Evolutionary conservation across 495 filamentous ascomycete species (phyloP), one percentile per base, ranked within the genome.

Genomic region (Penicillium samsonianum): DNA sequence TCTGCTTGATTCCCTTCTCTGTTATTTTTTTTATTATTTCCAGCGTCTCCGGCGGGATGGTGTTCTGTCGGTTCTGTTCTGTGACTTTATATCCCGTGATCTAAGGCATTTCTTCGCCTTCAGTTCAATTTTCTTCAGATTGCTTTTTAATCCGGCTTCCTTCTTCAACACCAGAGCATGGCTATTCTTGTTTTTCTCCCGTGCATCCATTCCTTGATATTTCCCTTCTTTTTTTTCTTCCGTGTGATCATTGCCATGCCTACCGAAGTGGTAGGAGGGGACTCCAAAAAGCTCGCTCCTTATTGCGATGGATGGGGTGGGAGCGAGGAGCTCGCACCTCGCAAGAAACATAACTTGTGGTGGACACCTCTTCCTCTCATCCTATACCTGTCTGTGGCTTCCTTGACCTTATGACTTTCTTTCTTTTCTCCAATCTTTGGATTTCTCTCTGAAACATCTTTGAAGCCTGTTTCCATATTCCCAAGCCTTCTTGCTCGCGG

Each of bases 1-100:
- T 47, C 41, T 64, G 50, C 52, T 60, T 58, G 42, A 28, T 65
- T 63, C 60, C 50, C 26, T 62, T 66, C 52, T 54, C 50, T 61
- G 51, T 65, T 42, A 47, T 59, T 57, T 54, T 47, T 59, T 55
- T 59, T 57, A 54, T 48, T 59, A 53, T 59, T 63, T 52, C 40
- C 57, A 57, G 50, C 52, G 58, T 76, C 73, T 61, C 75, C 71
- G 61, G 73, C 71, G 50, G 74, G 64, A 66, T 76, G 71, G 57
- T 81, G 73, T 56, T 73, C 69, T 42, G 58, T 64, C 38, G 59
- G 66, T 61, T 52, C 64, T 59, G 33, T 52, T 41, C 52, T 47
- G 52, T 46, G 30, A 28, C n/a, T 51, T 71, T 65, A 54, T 67
- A 65, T 61, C 41, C 47, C 25, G 17, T 50, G 40, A 57, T 54